Conservation (phyloP, 2,329 filamentous ascomycete species). For the Aspergillus ochraceus region DNA sequence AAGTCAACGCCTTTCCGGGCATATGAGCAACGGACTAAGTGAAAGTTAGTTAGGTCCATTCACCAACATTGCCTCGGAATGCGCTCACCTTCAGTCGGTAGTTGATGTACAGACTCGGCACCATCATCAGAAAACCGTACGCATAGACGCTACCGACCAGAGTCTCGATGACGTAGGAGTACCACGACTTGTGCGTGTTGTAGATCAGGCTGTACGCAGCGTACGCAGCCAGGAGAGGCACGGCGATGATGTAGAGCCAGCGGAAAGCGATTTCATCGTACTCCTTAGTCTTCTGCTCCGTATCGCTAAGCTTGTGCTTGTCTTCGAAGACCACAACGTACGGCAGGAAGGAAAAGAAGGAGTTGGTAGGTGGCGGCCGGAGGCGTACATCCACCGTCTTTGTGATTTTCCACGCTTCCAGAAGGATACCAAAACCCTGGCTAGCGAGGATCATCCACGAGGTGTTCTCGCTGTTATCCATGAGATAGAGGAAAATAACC, state of each 20-base stretch:
- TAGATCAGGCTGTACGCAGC: constrained; percentile 89
- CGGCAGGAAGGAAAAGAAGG: constrained; percentile 71
- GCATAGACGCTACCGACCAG: constrained; percentile 95
- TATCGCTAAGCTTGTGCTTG: constrained; percentile 93
- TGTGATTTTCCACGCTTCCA: constrained; percentile 93
- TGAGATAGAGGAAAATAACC: constrained; percentile 91
- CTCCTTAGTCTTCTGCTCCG: constrained; percentile 96
- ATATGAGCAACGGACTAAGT: constrained; percentile 79
- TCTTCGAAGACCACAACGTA: constrained; percentile 87
- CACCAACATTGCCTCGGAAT: neutral
- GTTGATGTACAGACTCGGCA: constrained; percentile 96
- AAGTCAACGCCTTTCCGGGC: constrained; percentile 94
- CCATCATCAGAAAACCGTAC: constrained; percentile 99
- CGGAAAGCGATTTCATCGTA: constrained; percentile 98
- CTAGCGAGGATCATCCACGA: constrained; percentile 98
- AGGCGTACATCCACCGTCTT: constrained; percentile 89
- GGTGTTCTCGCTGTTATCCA: constrained; percentile 97
- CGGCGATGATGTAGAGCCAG: constrained; percentile 90
- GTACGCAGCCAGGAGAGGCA: constrained; percentile 85
- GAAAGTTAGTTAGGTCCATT: constrained; percentile 16
- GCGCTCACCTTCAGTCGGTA: constrained; percentile 78
- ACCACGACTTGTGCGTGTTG: constrained; percentile 96
- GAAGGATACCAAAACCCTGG: constrained; percentile 78
- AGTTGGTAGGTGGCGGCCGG: constrained; percentile 66
- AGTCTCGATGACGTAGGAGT: constrained; percentile 91